Conservation (phyloP, 2,329 filamentous ascomycete genomes). For the Aulographum hederae region DNA sequence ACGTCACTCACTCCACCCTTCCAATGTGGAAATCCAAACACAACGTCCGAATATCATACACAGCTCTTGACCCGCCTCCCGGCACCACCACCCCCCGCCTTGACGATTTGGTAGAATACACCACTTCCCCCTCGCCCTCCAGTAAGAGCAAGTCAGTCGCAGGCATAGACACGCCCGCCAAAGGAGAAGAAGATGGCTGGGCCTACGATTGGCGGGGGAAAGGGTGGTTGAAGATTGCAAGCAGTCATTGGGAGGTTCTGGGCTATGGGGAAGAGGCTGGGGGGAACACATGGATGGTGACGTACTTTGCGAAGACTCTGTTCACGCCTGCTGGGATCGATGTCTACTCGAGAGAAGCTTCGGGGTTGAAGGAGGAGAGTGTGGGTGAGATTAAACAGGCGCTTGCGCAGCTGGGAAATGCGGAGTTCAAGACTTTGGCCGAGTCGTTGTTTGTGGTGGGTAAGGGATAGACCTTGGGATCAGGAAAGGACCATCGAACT, state of each 20-base stretch:
- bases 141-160: conserved; percentile 41
- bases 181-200: conserved; percentile 29
- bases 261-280: conserved; percentile 47
- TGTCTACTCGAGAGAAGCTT: conserved; percentile 47
- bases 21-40: conserved; percentile 64
- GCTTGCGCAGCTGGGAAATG: conserved; percentile 31
- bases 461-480: too few species aligned
- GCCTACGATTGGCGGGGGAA: conserved; percentile 54
- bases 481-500: too few species aligned
- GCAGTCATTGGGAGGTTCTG: conserved; percentile 64
- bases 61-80: conserved; percentile 34
- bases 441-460: conserved; percentile 30
- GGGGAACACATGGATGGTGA: conserved; percentile 47
- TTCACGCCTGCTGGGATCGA: conserved; percentile 74
- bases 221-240: conserved; percentile 53
- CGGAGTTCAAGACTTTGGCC: conserved; percentile 34
- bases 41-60: conserved; percentile 69
- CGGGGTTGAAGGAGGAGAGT: conserved; percentile 40
- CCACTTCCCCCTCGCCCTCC: conserved; percentile 26
- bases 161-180: conserved; percentile 39
- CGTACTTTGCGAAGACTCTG: conserved; percentile 66
- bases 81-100: conserved; percentile 21
- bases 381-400: conserved; percentile 37
- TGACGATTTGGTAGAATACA: conserved; percentile 58
- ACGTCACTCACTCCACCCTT: conserved; percentile 13